Evolutionary conservation across 2,329 filamentous ascomycete species (phyloP).

Genomic region (Colletotrichum sp.): DNA sequence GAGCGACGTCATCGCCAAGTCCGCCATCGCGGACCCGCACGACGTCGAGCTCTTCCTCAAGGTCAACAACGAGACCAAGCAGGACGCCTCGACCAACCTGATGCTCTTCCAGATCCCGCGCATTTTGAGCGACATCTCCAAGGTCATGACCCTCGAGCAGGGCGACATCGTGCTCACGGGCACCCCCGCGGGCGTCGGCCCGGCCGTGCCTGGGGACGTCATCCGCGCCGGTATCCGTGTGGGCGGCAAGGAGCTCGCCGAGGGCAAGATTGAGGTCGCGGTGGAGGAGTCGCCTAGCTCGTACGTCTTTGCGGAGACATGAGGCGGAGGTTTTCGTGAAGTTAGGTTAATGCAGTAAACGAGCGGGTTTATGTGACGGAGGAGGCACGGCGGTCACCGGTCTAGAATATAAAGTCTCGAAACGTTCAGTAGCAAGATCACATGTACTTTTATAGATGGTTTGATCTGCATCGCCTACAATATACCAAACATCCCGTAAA

Average conservation of each 20-base stretch:
- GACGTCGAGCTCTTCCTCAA: constrained; percentile 84
- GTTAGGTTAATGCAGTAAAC: not conserved
- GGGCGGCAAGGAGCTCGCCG: constrained; percentile 80
- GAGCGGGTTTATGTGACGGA: not conserved
- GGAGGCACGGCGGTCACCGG: not conserved
- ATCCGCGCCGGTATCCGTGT: constrained; percentile 85
- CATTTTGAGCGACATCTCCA: constrained; percentile 88
- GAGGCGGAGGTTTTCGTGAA: constrained; percentile 21
- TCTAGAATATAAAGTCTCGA: not conserved
- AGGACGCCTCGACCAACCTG: constrained; percentile 87
- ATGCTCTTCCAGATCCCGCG: constrained; percentile 94
- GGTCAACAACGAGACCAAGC: constrained; percentile 79
- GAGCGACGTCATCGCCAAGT: constrained; percentile 80
- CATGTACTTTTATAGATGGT: constrained; percentile 11
- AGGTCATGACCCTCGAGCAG: constrained; percentile 90
- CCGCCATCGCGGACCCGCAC: constrained; percentile 83
- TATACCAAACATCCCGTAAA: not conserved
- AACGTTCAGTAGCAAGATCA: not conserved
- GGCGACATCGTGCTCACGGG: constrained; percentile 96
- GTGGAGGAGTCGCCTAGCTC: constrained; percentile 80
- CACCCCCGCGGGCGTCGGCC: constrained; percentile 93
- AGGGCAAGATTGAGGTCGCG: constrained; percentile 81
- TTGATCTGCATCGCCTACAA: constrained; percentile 2
- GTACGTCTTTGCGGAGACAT: constrained; percentile 81
- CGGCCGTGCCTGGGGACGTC: constrained; percentile 83